Percentiles rank a stretch among this genome's conserved stretches.
These are phyloP conservation scores for Stemphylium lycopersici DNA, from an alignment of 2,329 filamentous ascomycete genomes.

Conservation along the genomic window DNA sequence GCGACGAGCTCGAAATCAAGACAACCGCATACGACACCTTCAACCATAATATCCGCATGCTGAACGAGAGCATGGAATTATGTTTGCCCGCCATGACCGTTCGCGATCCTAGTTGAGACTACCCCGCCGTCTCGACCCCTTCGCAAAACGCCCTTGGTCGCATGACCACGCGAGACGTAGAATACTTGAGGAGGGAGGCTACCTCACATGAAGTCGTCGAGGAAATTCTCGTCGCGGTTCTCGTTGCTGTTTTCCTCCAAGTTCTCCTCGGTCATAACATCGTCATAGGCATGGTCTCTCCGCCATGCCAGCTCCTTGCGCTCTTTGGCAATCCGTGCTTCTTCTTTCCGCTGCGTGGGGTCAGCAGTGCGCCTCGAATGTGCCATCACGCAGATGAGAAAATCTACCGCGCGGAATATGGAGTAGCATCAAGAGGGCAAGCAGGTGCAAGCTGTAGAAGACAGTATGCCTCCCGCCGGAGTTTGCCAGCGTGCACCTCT, in stretches of 20 bases:
- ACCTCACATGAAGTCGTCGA: slow-evolving; percentile 75
- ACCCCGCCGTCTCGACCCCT: slow-evolving; percentile 1
- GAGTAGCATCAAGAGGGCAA: not conserved
- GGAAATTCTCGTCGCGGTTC: slow-evolving; percentile 75
- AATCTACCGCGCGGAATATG: not conserved
- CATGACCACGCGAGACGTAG: slow-evolving; percentile 6
- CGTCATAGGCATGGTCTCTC: slow-evolving; percentile 97
- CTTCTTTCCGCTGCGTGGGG: slow-evolving; percentile 71
- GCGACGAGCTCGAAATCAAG: slow-evolving; percentile 39
- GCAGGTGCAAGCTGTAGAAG: not conserved
- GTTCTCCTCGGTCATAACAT: slow-evolving; percentile 83
- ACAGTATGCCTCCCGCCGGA: not conserved
- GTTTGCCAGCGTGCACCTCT: too few species aligned
- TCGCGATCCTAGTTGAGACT: slow-evolving; percentile 32
- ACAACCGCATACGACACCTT: slow-evolving; percentile 64
- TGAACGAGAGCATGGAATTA: slow-evolving; percentile 75
- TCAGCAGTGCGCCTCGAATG: slow-evolving; percentile 11
- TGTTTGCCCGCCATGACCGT: slow-evolving; percentile 54
- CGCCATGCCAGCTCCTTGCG: slow-evolving; percentile 89
- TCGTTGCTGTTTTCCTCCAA: slow-evolving; percentile 83
- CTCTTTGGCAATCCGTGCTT: slow-evolving; percentile 75
- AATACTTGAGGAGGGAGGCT: not conserved
- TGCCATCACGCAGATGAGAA: not conserved
- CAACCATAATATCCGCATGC: slow-evolving; percentile 72
- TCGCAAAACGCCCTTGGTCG: slow-evolving; percentile 14